A percentile compares a stretch with the other conserved stretches of the same genome.
phyloP scores from a whole-genome alignment of 225 moss, liverwort and hornwort species.

The Straminergon stramineum region DNA sequence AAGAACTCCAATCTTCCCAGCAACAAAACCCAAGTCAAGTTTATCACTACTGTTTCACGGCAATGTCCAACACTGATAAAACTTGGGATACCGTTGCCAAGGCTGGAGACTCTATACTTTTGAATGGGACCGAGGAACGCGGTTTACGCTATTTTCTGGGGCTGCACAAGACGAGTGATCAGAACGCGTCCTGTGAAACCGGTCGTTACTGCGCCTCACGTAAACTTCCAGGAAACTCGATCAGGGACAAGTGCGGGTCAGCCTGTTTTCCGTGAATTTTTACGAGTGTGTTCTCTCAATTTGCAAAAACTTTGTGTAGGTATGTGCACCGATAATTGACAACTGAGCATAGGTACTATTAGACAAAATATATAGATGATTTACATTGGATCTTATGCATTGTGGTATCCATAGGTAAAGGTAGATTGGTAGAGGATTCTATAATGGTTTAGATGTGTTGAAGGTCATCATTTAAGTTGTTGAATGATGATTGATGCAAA shows the following conservation, averaged over 20 bases:
- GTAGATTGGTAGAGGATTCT: not conserved
- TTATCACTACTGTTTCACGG: not conserved
- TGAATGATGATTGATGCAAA: not conserved
- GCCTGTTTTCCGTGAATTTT: not conserved
- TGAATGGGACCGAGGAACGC: not conserved
- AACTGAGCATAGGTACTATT: not conserved
- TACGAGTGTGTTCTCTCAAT: not conserved
- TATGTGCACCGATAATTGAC: not conserved
- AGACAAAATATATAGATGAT: not conserved
- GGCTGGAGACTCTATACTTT: not conserved
- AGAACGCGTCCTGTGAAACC: not conserved
- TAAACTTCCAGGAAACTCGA: not conserved
- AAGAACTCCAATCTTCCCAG: not conserved
- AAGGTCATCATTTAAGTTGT: not conserved
- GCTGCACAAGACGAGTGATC: not conserved
- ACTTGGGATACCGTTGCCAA: not conserved
- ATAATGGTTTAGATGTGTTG: not conserved
- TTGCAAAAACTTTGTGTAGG: not conserved
- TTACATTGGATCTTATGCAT: fast-evolving
- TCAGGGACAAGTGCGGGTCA: too few species aligned
- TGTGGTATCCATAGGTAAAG: too few species aligned
- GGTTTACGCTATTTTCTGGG: not conserved
- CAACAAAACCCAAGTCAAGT: not conserved
- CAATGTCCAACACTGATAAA: not conserved
- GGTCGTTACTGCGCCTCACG: not conserved